These are phyloP conservation scores for Cladosporium phlei DNA, from an alignment of 2,329 filamentous ascomycete species.

Conservation along the genomic window DNA sequence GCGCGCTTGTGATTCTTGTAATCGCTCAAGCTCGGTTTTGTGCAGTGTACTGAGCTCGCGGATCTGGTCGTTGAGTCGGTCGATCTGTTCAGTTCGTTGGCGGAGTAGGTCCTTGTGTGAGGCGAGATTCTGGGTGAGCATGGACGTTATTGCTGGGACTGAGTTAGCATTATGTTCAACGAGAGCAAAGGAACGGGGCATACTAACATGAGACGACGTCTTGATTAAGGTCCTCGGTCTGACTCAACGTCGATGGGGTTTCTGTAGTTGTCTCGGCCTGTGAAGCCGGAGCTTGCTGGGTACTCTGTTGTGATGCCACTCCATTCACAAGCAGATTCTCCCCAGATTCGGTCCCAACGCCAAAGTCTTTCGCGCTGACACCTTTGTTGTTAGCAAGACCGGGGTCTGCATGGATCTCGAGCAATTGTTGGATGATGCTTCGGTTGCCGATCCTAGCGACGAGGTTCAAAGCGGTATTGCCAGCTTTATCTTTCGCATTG, in stretches of 20 bases:
- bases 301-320: slow-evolving; percentile 23
- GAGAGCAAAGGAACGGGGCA: background rate
- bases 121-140: slow-evolving; percentile 71
- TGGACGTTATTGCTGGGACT: slow-evolving; percentile 67
- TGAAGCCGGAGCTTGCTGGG: slow-evolving; percentile 18
- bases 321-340: slow-evolving; percentile 24
- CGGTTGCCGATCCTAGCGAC: slow-evolving; percentile 88
- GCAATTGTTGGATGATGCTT: slow-evolving; percentile 91
- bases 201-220: slow-evolving; percentile 74
- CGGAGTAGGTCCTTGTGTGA: slow-evolving; percentile 77
- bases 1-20: slow-evolving; percentile 66
- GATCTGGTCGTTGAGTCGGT: slow-evolving; percentile 74
- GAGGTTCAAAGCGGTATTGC: slow-evolving; percentile 91
- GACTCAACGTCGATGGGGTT: slow-evolving; percentile 36
- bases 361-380: slow-evolving; percentile 87
- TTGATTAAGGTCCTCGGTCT: slow-evolving; percentile 68
- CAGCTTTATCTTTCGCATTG: slow-evolving; percentile 87
- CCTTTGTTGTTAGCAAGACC: slow-evolving; percentile 86
- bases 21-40: slow-evolving; percentile 66
- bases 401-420: slow-evolving; percentile 93
- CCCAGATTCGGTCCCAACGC: slow-evolving; percentile 68
- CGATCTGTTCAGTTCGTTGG: slow-evolving; percentile 76
- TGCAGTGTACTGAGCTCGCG: slow-evolving; percentile 75
- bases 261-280: slow-evolving; percentile 35
- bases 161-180: slow-evolving; percentile 33